Percentiles rank a stretch among this genome's conserved stretches.
Conservation (phyloP, 805 yeast species). For the Ogataea methylovora region DNA sequence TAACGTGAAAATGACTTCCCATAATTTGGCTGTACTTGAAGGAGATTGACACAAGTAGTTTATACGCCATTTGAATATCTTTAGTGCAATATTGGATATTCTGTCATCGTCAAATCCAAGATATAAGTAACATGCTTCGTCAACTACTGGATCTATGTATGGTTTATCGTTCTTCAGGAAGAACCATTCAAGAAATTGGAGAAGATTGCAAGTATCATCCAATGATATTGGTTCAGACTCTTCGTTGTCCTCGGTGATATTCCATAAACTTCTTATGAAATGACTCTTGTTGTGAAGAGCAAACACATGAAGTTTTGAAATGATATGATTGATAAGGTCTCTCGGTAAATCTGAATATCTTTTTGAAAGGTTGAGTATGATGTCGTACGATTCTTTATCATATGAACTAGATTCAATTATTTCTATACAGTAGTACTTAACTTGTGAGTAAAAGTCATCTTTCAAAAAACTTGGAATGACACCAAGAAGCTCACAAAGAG, state of each 20-base stretch:
- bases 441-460: constrained; percentile 1
- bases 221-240: not conserved
- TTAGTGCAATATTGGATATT: constrained; percentile 30
- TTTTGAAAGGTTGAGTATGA: too few relatives aligned
- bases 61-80: constrained; percentile 49
- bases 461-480: constrained; percentile 4
- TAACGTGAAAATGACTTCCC: constrained; percentile 39
- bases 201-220: constrained; percentile 8
- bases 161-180: constrained; percentile 20
- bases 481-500: constrained; percentile 14
- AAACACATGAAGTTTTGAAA: too few relatives aligned
- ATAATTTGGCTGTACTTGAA: constrained; percentile 23
- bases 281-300: constrained; percentile 7
- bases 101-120: constrained; percentile 30
- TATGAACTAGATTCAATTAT: constrained; percentile 2
- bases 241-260: not conserved
- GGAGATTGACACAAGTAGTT: constrained; percentile 18
- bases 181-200: constrained; percentile 31
- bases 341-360: too few relatives aligned
- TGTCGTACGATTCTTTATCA: too few relatives aligned
- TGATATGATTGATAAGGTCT: too few relatives aligned
- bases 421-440: constrained; percentile 3
- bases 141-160: constrained; percentile 9
- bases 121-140: constrained; percentile 24
- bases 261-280: constrained; percentile 7